Evolutionary conservation across 768 basidiomycete species (phyloP), one percentile per base, ranked within the genome.

Genomic region (Pluteus cervinus): DNA sequence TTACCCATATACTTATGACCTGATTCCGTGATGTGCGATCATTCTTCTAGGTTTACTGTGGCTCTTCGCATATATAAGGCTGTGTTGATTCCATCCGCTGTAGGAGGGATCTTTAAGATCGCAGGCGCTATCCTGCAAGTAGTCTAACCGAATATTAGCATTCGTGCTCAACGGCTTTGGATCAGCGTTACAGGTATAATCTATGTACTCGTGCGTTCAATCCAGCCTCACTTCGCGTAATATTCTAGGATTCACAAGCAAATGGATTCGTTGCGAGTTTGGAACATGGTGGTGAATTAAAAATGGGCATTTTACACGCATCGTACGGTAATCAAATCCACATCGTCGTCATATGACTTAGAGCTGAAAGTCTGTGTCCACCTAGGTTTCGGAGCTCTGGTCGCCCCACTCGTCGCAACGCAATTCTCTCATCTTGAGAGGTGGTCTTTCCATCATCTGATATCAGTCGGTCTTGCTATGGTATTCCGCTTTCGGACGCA

Each of bases 381-480:
- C n/a, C n/a, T n/a, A 84, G 82, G 83, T 12, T 59, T 71, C 1
- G 84, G 84, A 2, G 83, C 83, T 2, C 60, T 85, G 9, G 63
- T 63, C 5, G 57, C 87, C 0, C 90, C 90, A 2, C 68, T 93
- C 11, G 75, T 81, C 0, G 72, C 89, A 0, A 93, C 91, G 0
- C 84, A 88, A 41, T 91, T 93, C 46, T 67, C 84, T 0, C 73
- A 76, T 37, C 47, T 74, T 18, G 54, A 47, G 0, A 68, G 61
- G 23, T 90, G 88, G 88, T 83, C 79, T 1, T 81, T 84, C 53
- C 82, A 90, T 53, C 91, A 79, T 49, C 65, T 90, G 6, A 62
- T 61, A 1, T 86, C 86, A 0, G 56, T 90, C 0, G 81, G 76
- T 1, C 45, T 91, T n/a, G 9, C 26, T 28, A 28, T 28, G 9